Percentiles rank a stretch among this genome's conserved stretches.
phyloP scores from a whole-genome alignment of 202 grass and related monocot genomes.

The Panicum hallii region DNA sequence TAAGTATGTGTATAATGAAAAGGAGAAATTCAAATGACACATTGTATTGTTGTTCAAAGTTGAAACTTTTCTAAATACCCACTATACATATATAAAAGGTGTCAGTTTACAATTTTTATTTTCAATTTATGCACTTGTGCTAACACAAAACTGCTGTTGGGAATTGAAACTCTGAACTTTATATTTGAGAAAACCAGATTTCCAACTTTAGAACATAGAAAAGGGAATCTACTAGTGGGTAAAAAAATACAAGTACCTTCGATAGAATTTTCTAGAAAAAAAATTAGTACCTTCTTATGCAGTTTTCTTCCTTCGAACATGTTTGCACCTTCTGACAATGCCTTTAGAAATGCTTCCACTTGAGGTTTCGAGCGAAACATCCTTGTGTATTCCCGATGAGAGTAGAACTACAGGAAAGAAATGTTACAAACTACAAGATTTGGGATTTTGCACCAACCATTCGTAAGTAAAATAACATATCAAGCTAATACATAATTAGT shows the following conservation, averaged over 20 bases:
- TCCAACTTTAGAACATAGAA: neutral
- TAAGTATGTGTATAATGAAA: neutral
- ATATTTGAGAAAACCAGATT: neutral
- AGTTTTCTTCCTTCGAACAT: neutral
- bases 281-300: neutral
- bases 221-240: neutral
- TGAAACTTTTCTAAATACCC: too few relatives aligned
- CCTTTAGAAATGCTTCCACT: neutral
- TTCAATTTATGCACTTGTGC: too few relatives aligned
- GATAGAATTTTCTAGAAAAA: neutral
- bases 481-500: neutral
- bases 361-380: neutral
- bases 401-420: neutral
- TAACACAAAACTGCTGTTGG: neutral
- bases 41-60: too few relatives aligned
- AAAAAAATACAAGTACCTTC: neutral
- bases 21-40: neutral
- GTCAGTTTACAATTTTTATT: neutral
- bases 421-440: neutral
- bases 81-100: too few relatives aligned
- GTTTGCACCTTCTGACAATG: neutral
- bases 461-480: neutral
- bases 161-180: neutral
- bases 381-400: neutral
- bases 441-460: neutral